Evolutionary conservation across 352 stramenopile genomes (phyloP).

Genomic region (Blastocystis sp.): DNA sequence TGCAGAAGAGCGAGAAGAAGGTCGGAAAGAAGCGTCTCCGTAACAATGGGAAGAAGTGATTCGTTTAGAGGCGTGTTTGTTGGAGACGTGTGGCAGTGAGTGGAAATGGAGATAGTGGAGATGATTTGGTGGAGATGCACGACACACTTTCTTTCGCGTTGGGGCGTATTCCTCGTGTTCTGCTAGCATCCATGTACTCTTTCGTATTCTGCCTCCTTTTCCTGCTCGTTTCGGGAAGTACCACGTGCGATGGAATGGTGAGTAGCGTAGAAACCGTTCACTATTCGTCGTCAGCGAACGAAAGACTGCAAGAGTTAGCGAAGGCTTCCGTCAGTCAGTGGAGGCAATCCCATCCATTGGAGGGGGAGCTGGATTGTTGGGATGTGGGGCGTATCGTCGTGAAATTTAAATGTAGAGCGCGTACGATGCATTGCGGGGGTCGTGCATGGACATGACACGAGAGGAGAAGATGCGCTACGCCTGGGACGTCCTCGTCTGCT

Average conservation of each 20-base stretch:
- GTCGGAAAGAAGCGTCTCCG: background rate
- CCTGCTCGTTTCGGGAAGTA: background rate
- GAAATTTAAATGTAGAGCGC: background rate
- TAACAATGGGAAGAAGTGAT: background rate
- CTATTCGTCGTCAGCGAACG: slow-evolving; percentile 15
- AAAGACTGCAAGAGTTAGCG: background rate
- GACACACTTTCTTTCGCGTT: no score
- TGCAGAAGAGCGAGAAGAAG: background rate
- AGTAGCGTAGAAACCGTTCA: background rate
- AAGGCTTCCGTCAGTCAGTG: background rate
- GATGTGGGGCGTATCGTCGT: background rate
- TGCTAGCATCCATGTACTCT: no score
- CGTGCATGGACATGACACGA: slow-evolving; percentile 18
- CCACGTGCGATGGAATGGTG: background rate
- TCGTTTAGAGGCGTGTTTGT: background rate
- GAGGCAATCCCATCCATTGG: background rate
- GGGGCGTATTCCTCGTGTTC: no score
- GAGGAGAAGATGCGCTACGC: slow-evolving; percentile 36
- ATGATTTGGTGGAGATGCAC: no score
- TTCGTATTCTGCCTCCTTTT: background rate
- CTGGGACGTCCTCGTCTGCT: slow-evolving; percentile 25
- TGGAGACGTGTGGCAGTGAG: no score
- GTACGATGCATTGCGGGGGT: background rate
- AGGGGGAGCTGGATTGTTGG: slow-evolving; percentile 29
- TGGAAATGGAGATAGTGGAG: no score